Percentiles rank a stretch among this genome's conserved stretches.
Conservation (phyloP, 225 moss, liverwort and hornwort genomes). For the Sphagnum tenellum region DNA sequence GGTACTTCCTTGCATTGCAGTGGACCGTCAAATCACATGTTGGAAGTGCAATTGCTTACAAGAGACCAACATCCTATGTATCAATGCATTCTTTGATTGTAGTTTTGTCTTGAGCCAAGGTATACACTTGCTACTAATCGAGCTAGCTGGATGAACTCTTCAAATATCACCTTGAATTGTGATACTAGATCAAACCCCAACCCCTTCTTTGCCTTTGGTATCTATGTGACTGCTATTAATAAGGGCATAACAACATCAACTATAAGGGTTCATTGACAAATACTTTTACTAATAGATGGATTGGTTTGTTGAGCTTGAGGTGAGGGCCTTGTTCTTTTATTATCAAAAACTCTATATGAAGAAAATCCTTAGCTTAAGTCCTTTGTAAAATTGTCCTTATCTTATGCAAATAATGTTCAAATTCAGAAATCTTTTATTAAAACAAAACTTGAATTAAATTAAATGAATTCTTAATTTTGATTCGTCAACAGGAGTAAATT, state of each 20-base stretch:
- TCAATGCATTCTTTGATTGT: background rate
- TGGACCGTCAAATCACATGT: conserved; percentile 20
- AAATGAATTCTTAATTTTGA: no score
- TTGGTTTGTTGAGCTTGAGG: conserved; percentile 39
- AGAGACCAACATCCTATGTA: background rate
- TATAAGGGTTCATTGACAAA: conserved; percentile 21
- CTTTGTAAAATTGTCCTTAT: no score
- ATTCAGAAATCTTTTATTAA: no score
- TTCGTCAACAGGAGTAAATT: no score
- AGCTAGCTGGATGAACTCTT: background rate
- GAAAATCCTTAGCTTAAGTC: no score
- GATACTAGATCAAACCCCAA: conserved; percentile 1
- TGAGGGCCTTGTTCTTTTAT: background rate
- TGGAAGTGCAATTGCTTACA: conserved; percentile 12
- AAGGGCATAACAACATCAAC: conserved; percentile 14
- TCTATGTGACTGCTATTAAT: conserved; percentile 21
- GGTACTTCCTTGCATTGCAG: conserved; percentile 22
- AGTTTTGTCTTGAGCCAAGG: no score
- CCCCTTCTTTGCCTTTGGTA: conserved; percentile 26
- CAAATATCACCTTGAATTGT: conserved; percentile 40
- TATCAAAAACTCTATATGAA: no score
- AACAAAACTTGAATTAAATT: no score
- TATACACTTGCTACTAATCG: conserved; percentile 53
- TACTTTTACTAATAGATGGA: conserved; percentile 61
- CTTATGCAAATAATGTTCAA: no score